Evolutionary conservation across 306 rosid genomes (phyloP).

Genomic region (Medicago lupulina): DNA sequence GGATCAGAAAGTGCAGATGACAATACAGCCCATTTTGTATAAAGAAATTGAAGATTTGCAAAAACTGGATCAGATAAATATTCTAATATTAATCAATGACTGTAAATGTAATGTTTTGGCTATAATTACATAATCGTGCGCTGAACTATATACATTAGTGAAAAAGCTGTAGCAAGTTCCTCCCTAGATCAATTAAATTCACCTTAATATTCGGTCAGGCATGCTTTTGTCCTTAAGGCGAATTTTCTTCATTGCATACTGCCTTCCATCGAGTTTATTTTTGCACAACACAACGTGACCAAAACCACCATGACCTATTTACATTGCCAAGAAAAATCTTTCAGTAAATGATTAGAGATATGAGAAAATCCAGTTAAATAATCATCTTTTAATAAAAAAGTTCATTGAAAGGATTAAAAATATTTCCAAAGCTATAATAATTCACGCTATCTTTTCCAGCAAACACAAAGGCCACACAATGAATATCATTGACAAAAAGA

Average conservation of each 20-base stretch:
- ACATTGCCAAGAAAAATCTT: conserved; percentile 33
- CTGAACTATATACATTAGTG: conserved; percentile 18
- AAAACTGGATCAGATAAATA: neutral
- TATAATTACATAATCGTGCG: conserved; percentile 18
- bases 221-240: conserved; percentile 87
- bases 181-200: conserved; percentile 36
- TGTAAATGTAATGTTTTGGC: conserved; percentile 22
- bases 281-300: conserved; percentile 93
- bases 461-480: conserved; percentile 32
- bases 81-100: conserved; percentile 33
- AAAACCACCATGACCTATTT: conserved; percentile 96
- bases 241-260: conserved; percentile 95
- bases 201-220: conserved; percentile 93
- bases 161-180: conserved; percentile 20
- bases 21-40: conserved; percentile 19
- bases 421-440: conserved; percentile 27
- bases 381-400: conserved; percentile 11
- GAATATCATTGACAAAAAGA: conserved; percentile 22
- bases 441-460: conserved; percentile 13
- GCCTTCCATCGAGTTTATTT: conserved; percentile 95
- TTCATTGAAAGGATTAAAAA: neutral
- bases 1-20: conserved; percentile 28
- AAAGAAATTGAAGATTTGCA: conserved; percentile 35
- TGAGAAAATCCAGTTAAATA: conserved; percentile 31
- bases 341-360: conserved; percentile 37